phyloP scores from a whole-genome alignment of 441 rosid species.

The Cnidoscolus chayamansa region DNA sequence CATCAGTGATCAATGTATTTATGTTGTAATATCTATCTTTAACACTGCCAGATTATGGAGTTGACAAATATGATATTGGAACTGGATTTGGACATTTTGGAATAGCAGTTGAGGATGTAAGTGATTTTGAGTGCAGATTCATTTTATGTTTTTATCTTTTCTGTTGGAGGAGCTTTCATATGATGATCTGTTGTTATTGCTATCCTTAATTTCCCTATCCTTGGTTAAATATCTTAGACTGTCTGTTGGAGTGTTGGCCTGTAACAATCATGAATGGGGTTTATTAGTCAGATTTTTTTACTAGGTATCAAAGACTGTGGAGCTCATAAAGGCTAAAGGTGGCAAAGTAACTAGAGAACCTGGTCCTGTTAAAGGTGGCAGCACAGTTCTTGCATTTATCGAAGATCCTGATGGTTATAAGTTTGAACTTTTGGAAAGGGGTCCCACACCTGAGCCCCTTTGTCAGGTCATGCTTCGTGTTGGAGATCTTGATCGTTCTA shows the following conservation, averaged over 20 bases:
- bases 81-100: slow-evolving; percentile 92
- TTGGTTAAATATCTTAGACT: neutral
- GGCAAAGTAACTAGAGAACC: slow-evolving; percentile 87
- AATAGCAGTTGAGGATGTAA: slow-evolving; percentile 89
- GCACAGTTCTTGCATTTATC: slow-evolving; percentile 70
- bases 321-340: slow-evolving; percentile 79
- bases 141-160: neutral
- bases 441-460: slow-evolving; percentile 82
- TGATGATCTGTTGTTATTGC: neutral
- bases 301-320: slow-evolving; percentile 73
- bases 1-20: neutral
- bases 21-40: neutral
- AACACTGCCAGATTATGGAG: slow-evolving; percentile 71
- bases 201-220: neutral
- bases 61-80: slow-evolving; percentile 81
- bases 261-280: slow-evolving; percentile 4
- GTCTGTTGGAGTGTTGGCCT: neutral
- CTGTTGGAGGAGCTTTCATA: neutral
- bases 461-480: slow-evolving; percentile 98
- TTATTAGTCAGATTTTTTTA: slow-evolving; percentile 3
- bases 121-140: slow-evolving; percentile 22
- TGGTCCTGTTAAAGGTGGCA: slow-evolving; percentile 87
- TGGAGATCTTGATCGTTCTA: slow-evolving; percentile 82
- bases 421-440: slow-evolving; percentile 82
- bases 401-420: slow-evolving; percentile 97